Evolutionary conservation across 768 basidiomycete species (phyloP), one percentile per base, ranked within the genome.

Genomic region (Myochromella boudieri): DNA sequence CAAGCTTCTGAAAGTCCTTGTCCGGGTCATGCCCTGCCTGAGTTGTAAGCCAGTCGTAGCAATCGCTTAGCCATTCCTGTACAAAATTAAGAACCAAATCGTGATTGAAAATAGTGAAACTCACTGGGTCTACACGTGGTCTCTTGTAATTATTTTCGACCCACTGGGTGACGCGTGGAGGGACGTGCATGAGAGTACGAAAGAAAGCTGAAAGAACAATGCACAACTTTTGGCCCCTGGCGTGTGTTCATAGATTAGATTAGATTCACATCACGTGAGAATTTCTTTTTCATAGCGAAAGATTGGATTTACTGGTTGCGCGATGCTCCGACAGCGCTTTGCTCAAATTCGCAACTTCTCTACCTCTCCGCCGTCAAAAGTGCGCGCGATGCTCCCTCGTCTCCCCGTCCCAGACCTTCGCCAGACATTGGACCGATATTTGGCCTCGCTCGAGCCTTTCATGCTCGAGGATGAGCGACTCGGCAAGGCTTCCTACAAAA

Each of bases 381-480:
- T 14, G 11, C 61, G 60, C 14, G 48, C 63, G 1, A 60, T 49
- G 0, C 63, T 60, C 2, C 85, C 85, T 9, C 82, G 90, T 46
- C 73, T 97, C 8, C 95, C 95, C 1, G 79, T 97, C 3, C 94
- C 93, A 14, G 77, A 84, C 48, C 76, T 97, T 1, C 75, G 76
- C 25, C 75, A 81, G 57, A 88, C 90, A 0, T 70, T 97, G 28
- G 77, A 87, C 54, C 78, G 75, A 46, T 98, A 97, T 61, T 67
- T 95, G 15, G 76, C 77, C 44, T 87, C 89, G 14, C 64, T 98
- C 1, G 74, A 83, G 42, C 95, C 95, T 0, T 71, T 97, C 34
- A 67, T 97, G 6, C 77, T 80, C 18, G 87, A 95, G 56, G 84
- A 87, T 43, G 88, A 85, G 49, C 67, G 70, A 27, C 75, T 71